A percentile compares a stretch with the other conserved stretches of the same genome.
These are phyloP conservation scores for Beauveria australis DNA, from an alignment of 2,329 filamentous ascomycete genomes.

Conservation along the genomic window DNA sequence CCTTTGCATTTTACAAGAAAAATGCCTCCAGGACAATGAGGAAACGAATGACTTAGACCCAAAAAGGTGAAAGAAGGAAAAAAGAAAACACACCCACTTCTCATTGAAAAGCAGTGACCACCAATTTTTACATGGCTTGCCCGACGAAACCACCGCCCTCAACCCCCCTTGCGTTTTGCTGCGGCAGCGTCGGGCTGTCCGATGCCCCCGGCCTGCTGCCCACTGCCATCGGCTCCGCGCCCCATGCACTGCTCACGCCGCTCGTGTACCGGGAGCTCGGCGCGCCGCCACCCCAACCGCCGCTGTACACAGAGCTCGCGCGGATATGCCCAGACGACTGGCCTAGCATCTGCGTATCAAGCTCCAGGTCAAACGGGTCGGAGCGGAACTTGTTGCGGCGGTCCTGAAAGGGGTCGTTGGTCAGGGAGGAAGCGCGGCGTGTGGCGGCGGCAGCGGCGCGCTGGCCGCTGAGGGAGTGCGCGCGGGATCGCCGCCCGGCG, in stretches of 20 bases:
- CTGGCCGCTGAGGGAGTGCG: slow-evolving; percentile 30
- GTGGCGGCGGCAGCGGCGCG: slow-evolving; percentile 18
- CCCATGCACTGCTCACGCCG: slow-evolving; percentile 29
- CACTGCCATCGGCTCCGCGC: neutral
- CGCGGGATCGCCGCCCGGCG: slow-evolving; percentile 36
- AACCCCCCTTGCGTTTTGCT: neutral
- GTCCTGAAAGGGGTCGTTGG: slow-evolving; percentile 35
- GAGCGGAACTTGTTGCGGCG: slow-evolving; percentile 51
- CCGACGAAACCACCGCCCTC: neutral
- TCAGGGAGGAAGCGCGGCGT: slow-evolving; percentile 21
- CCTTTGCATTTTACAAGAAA: neutral
- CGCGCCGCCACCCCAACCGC: slow-evolving; percentile 13
- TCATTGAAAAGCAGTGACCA: no score
- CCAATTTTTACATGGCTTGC: neutral
- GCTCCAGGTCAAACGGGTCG: slow-evolving; percentile 58
- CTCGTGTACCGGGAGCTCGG: slow-evolving; percentile 40
- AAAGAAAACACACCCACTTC: neutral
- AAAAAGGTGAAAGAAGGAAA: neutral
- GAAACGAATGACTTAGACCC: neutral
- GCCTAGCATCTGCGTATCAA: slow-evolving; percentile 18
- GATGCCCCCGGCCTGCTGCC: neutral
- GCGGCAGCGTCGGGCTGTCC: slow-evolving; percentile 9
- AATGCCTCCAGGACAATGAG: neutral
- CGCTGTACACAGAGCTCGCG: slow-evolving; percentile 30
- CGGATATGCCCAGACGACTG: slow-evolving; percentile 18